phyloP scores from a whole-genome alignment of 768 basidiomycete species.

The Termitomyces sp. region DNA sequence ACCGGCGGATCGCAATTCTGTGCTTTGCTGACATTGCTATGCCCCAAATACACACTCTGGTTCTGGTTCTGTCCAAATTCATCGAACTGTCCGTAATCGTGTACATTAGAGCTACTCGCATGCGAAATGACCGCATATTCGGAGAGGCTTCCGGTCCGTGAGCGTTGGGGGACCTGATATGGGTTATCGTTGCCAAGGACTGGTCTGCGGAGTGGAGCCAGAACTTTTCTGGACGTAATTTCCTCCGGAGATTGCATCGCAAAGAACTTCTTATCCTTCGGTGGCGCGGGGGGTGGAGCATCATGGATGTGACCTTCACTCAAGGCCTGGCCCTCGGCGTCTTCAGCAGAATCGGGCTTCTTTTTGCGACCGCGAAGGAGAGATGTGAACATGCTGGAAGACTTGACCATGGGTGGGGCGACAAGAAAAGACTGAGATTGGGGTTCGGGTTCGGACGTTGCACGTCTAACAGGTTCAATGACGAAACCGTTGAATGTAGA shows the following conservation, averaged over 20 bases:
- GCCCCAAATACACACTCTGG: conserved; percentile 9
- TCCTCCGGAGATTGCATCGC: conserved; percentile 5
- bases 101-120: conserved; percentile 24
- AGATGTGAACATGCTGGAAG: conserved; percentile 24
- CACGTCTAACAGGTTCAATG: conserved; percentile 22
- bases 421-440: conserved; percentile 13
- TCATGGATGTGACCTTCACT: conserved; percentile 18
- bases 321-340: conserved; percentile 8
- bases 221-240: conserved; percentile 13
- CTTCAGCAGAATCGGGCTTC: conserved; percentile 19
- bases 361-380: conserved; percentile 38
- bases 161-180: conserved; percentile 14
- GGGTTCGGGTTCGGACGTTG: conserved; percentile 27
- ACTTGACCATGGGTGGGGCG: conserved; percentile 20
- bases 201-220: conserved; percentile 10
- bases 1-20: neutral
- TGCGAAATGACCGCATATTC: conserved; percentile 36
- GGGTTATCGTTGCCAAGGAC: neutral
- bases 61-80: conserved; percentile 13
- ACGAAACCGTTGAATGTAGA: conserved; percentile 11
- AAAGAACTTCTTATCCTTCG: conserved; percentile 33
- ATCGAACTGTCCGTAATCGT: conserved; percentile 13
- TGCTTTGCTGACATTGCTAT: conserved; percentile 1
- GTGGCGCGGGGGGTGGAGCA: conserved; percentile 42
- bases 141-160: conserved; percentile 30